Evolutionary conservation across 202 grass and related monocot species (phyloP), one percentile per base, ranked within the genome.

Genomic region (Carex sylvatica): DNA sequence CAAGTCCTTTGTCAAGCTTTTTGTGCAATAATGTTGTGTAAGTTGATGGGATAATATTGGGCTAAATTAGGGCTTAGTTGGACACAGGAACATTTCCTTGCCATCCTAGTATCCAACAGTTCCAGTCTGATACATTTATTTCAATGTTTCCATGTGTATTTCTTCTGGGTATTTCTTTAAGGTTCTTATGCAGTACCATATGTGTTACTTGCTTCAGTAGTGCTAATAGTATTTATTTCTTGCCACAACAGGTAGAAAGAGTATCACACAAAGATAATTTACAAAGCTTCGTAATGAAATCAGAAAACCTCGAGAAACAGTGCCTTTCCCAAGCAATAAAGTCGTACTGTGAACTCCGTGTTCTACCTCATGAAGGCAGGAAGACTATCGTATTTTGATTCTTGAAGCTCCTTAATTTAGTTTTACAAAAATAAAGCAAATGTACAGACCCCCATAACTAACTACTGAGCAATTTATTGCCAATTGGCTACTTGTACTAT

Each of bases 331-430:
- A 94, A 87, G 92, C 90, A 74, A 91, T 98, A 54, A 98, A 91
- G 47, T 94, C 90, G 33, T 98, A 98, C 73, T 93, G 95, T 38
- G 95, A 98, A 83, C 95, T 98, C 40, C 87, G 88, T 14, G 95
- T 95, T 70, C 38, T 95, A 19, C 95, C 92, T 86, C 95, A 95
- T 80, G 87, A 98, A 82, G 31, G 54, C 49, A 91, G 87, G 69
- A 98, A 95, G 80, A 98, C 92, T 51, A 86, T 98, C 68, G 92
- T 95, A 69, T 98, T 98, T 76, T 98, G 86, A 98, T 20, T 38
- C 61, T 77, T 22, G 7, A 67, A 67, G 44, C 49, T 82, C 9
- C 64, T 52, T 40, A 47, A 53, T 70, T 35, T 65, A n/a, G 70
- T 69, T 82, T 67, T 56, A 82, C 59, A 82, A 59, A 56, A 59